These are phyloP conservation scores for Xerocomus minutiporus DNA, from an alignment of 1,284 basidiomycete species.

Conservation along the genomic window DNA sequence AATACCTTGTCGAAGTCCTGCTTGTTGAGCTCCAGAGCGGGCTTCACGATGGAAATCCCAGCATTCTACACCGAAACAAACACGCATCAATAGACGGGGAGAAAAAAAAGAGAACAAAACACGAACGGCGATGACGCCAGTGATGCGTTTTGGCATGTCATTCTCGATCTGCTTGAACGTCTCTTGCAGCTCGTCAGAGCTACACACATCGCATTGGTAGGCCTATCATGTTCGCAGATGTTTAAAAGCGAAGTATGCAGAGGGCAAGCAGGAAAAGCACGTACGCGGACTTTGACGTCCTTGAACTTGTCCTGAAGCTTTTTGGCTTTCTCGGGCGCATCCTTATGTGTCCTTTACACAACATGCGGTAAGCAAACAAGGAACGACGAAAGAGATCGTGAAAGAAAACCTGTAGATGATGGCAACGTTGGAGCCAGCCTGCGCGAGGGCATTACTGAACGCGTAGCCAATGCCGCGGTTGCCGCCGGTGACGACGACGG, in stretches of 20 bases:
- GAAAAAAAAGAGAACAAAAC: background rate
- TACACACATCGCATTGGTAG: conserved; percentile 41
- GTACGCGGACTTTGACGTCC: conserved; percentile 30
- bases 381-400: accelerated
- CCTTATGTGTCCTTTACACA: conserved; percentile 26
- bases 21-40: conserved; percentile 1
- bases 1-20: conserved; percentile 42
- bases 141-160: conserved; percentile 33
- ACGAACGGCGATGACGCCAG: conserved; percentile 39
- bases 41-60: background rate
- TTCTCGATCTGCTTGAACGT: conserved; percentile 36
- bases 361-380: accelerated
- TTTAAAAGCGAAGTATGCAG: too few relatives aligned
- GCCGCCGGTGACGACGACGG: conserved; percentile 39
- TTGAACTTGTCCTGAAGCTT: conserved; percentile 21
- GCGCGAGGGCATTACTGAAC: conserved; percentile 40
- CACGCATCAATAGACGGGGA: background rate
- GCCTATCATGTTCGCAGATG: conserved; percentile 29
- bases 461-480: conserved; percentile 46
- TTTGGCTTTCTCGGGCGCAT: conserved; percentile 39
- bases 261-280: background rate
- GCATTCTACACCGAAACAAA: background rate
- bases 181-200: conserved; percentile 33
- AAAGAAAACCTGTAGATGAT: conserved; percentile 40
- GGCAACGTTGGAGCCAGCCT: conserved; percentile 39